Evolutionary conservation across 768 basidiomycete genomes (phyloP), one percentile per base, ranked within the genome.

Genomic region (Lentinula boryana): DNA sequence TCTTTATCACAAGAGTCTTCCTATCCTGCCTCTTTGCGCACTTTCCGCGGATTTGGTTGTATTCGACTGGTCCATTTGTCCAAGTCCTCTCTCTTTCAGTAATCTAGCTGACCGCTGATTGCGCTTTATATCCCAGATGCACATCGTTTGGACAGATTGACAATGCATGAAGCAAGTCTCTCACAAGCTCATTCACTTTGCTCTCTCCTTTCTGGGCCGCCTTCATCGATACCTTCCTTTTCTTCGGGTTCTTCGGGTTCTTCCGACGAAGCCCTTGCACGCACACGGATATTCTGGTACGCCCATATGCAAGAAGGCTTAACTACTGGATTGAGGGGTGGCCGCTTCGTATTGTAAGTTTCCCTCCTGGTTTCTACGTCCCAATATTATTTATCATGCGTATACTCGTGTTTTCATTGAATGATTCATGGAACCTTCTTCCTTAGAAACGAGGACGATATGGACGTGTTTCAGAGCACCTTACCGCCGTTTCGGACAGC

Each of bases 271-370:
- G 84, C 86, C 38, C 70, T 78, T 50, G 77, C 89, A 36, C 84
- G 91, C 36, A 86, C 91, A 2, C 80, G 94, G 33, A 79, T 95
- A 35, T 95, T 93, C 70, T 96, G 93, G 91, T 96, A 94, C 66
- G 85, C 89, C 6, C 84, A 93, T 63, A 84, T 89, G 27, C 87
- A 91, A 62, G 95, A 96, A 72, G 91, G 92, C 32, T 81, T 95
- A 21, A 84, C 85, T 1, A 89, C 84, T 8, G 95, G 88, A 21
- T 79, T 95, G 61, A 81, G 86, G 54, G 95, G 95, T n/a, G 88
- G 92, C 2, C 87, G 92, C 41, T 79, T 96, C 51, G 76, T 88
- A 50, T 73, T 96, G 92, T 93, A 75, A 66, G 91, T 64, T 9
- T 38, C 21, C 27, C 27, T 27, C 27, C 3, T 27, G 27, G 27